phyloP scores from a whole-genome alignment of 345 rosid genomes.

The Microcos paniculata region DNA sequence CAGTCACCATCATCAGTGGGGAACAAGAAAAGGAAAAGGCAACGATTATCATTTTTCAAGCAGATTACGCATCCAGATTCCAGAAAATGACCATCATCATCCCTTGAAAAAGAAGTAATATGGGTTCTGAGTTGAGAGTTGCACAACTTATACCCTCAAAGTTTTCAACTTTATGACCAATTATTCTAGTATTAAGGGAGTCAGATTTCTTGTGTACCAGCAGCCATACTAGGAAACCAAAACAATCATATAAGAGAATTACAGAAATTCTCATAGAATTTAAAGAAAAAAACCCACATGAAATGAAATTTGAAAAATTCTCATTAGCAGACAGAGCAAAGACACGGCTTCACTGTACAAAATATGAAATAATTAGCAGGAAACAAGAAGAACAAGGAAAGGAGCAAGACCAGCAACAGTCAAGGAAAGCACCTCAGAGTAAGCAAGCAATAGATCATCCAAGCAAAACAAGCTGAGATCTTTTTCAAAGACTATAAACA shows the following conservation, averaged over 20 bases:
- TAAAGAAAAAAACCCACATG: background rate
- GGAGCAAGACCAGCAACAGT: background rate
- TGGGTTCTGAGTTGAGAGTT: constrained; percentile 1
- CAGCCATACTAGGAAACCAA: background rate
- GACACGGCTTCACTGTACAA: background rate
- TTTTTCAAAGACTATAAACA: background rate
- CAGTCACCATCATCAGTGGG: background rate
- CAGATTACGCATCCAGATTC: constrained; percentile 12
- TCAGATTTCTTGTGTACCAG: background rate
- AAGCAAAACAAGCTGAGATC: background rate
- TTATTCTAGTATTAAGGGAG: background rate
- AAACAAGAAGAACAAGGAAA: background rate
- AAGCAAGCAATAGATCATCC: background rate
- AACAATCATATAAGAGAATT: background rate
- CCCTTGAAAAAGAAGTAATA: background rate
- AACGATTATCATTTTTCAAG: background rate
- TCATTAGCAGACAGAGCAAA: background rate
- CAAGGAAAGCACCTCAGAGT: background rate
- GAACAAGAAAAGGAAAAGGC: background rate
- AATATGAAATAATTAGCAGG: background rate
- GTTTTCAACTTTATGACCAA: background rate
- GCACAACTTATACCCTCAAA: background rate
- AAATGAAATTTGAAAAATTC: background rate
- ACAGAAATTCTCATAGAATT: background rate
- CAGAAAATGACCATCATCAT: constrained; percentile 5